Percentiles rank a stretch among this genome's conserved stretches.
Evolutionary conservation across 2,329 filamentous ascomycete species (phyloP).

Genomic region (Sclerotinia borealis): DNA sequence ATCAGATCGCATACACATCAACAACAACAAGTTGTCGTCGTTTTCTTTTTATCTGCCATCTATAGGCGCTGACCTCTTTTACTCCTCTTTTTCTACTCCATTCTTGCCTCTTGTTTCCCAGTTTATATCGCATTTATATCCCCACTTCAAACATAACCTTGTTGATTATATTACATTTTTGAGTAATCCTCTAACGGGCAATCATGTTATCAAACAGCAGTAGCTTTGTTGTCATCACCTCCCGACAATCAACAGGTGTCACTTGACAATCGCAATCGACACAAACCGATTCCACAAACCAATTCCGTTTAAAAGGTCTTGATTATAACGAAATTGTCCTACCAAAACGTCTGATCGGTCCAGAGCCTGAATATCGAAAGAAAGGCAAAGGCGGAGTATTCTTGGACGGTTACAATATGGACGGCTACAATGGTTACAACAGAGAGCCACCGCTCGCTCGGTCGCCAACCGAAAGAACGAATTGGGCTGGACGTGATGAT

Average conservation of each 20-base stretch:
- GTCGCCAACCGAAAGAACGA: constrained; percentile 32
- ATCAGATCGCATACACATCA: constrained; percentile 14
- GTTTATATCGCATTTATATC: constrained; percentile 11
- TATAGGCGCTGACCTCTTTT: constrained; percentile 24
- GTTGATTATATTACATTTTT: constrained; percentile 22
- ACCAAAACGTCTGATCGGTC: constrained; percentile 7
- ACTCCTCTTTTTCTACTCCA: constrained; percentile 17
- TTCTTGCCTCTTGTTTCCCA: constrained; percentile 5
- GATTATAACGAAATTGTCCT: constrained; percentile 16
- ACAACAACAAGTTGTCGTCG: constrained; percentile 18
- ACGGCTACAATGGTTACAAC: constrained; percentile 27
- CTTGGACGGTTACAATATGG: constrained; percentile 21
- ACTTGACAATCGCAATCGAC: constrained; percentile 30
- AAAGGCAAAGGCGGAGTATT: constrained; percentile 7
- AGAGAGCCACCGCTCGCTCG: constrained; percentile 30
- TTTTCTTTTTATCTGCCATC: constrained; percentile 19
- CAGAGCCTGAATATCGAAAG: constrained; percentile 6
- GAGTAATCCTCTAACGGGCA: constrained; percentile 34
- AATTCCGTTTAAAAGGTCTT: constrained; percentile 17
- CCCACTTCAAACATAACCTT: constrained; percentile 16
- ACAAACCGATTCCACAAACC: constrained; percentile 17
- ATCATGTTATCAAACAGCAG: constrained; percentile 35
- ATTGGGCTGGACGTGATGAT: constrained; percentile 31
- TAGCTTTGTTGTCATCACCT: constrained; percentile 23
- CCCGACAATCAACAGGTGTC: constrained; percentile 28